Evolutionary conservation across 257 asterid genomes (phyloP).

Genomic region (Buddleja alternifolia): DNA sequence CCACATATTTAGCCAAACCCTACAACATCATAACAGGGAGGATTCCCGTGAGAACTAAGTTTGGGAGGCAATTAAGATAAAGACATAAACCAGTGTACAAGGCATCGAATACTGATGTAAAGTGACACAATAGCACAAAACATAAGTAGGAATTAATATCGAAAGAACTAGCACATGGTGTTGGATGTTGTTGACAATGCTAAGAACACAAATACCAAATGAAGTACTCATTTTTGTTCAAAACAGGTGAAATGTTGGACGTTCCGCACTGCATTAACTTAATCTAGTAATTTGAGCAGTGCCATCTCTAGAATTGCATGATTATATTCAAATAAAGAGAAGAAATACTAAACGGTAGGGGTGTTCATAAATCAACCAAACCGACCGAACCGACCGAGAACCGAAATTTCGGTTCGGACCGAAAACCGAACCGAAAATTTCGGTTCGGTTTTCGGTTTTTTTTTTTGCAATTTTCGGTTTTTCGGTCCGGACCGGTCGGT

Average conservation of each 20-base stretch:
- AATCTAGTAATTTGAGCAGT: background rate
- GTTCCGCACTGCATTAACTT: background rate
- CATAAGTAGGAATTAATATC: background rate
- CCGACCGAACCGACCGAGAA: too few species aligned
- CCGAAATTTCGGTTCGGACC: too few species aligned
- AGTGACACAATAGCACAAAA: background rate
- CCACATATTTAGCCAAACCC: slow-evolving; percentile 92
- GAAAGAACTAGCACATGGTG: slow-evolving; percentile 8
- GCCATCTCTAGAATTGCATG: background rate
- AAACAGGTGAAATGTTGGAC: background rate
- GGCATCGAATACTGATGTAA: slow-evolving; percentile 8
- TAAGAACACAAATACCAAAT: background rate
- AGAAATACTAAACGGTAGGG: too few species aligned
- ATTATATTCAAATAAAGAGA: too few species aligned
- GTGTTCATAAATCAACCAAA: too few species aligned
- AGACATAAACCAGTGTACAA: background rate
- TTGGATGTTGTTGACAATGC: background rate
- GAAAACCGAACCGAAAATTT: too few species aligned
- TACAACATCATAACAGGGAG: slow-evolving; percentile 30
- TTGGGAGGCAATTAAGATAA: background rate
- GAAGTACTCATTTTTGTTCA: background rate
- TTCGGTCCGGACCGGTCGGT: too few species aligned
- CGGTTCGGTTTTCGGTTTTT: too few species aligned
- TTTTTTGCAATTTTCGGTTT: too few species aligned
- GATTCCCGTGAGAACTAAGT: slow-evolving; percentile 15